A percentile compares a stretch with the other conserved stretches of the same genome.
Evolutionary conservation across 441 rosid genomes (phyloP).

Genomic region (Arabidopsis hybrid): DNA sequence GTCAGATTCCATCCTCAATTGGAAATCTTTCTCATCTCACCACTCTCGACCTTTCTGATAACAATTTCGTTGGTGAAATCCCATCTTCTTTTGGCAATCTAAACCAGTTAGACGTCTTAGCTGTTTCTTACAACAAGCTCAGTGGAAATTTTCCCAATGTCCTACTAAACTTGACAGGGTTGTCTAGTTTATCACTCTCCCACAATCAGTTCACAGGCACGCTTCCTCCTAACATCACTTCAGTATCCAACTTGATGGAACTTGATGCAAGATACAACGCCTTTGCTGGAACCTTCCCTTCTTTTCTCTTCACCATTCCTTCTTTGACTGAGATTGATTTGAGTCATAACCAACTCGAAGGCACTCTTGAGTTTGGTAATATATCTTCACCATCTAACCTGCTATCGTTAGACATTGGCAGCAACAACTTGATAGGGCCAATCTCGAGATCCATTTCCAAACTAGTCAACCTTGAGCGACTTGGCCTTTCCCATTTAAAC

Average conservation of each 20-base stretch:
- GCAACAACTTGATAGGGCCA: conserved; percentile 43
- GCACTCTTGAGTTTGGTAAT: background rate
- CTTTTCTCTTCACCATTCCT: background rate
- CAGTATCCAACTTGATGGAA: background rate
- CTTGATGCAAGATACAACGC: background rate
- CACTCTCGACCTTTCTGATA: background rate
- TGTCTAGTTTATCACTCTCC: background rate
- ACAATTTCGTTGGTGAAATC: background rate
- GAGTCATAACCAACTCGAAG: background rate
- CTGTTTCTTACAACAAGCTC: background rate
- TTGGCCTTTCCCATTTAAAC: conserved; percentile 40
- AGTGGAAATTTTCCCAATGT: background rate
- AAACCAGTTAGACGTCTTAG: background rate
- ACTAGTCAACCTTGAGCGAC: rapidly evolving
- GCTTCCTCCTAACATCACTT: background rate
- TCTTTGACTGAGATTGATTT: background rate
- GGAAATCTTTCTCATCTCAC: no score
- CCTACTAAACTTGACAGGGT: background rate
- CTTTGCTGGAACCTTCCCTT: background rate
- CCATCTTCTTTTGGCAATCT: conserved; percentile 13
- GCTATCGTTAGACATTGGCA: rapidly evolving
- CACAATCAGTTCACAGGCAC: background rate
- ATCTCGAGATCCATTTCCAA: conserved; percentile 18
- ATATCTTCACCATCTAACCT: background rate
- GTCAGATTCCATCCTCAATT: no score